phyloP scores from a whole-genome alignment of 2,329 filamentous ascomycete species.

The Xylariomycetidae sp. region DNA sequence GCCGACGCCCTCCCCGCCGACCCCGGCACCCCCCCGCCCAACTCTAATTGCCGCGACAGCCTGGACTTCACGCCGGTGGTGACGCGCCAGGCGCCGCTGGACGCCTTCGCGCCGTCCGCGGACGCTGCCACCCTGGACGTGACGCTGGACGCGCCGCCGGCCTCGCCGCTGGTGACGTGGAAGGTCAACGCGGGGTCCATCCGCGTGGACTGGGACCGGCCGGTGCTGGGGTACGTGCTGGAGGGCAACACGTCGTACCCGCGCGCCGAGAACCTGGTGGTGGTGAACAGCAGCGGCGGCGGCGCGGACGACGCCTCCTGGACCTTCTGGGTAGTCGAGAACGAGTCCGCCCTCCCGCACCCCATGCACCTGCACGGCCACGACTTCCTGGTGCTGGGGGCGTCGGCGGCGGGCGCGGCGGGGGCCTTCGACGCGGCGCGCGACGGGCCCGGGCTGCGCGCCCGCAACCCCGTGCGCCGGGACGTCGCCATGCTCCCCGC shows the following conservation, averaged over 20 bases:
- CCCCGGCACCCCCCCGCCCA: slow-evolving; percentile 7
- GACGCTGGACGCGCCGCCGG: slow-evolving; percentile 1
- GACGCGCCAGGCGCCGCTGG: slow-evolving; percentile 9
- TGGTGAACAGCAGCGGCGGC: slow-evolving; percentile 14
- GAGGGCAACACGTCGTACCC: slow-evolving; percentile 20
- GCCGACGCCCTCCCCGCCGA: slow-evolving; percentile 10
- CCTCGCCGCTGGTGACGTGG: slow-evolving; percentile 17
- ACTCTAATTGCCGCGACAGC: slow-evolving; percentile 12
- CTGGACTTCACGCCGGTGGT: slow-evolving; percentile 15
- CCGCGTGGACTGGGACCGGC: slow-evolving; percentile 26
- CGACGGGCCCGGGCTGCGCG: slow-evolving; percentile 24
- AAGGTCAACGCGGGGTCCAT: slow-evolving; percentile 17
- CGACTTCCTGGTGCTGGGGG: slow-evolving; percentile 28
- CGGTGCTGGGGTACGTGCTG: slow-evolving; percentile 27
- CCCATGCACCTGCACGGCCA: slow-evolving; percentile 29
- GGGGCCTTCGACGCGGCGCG: slow-evolving; percentile 17
- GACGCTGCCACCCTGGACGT: slow-evolving; percentile 14
- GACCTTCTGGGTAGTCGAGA: slow-evolving; percentile 26
- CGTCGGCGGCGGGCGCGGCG: slow-evolving; percentile 6
- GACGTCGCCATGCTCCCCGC: slow-evolving; percentile 39
- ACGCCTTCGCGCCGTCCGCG: slow-evolving; percentile 6
- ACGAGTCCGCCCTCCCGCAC: slow-evolving; percentile 16
- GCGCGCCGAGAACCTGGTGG: slow-evolving; percentile 14
- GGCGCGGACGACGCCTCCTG: too few relatives aligned
- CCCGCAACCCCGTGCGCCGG: slow-evolving; percentile 37